phyloP scores from a whole-genome alignment of 768 basidiomycete species.

The Collybia sordida region DNA sequence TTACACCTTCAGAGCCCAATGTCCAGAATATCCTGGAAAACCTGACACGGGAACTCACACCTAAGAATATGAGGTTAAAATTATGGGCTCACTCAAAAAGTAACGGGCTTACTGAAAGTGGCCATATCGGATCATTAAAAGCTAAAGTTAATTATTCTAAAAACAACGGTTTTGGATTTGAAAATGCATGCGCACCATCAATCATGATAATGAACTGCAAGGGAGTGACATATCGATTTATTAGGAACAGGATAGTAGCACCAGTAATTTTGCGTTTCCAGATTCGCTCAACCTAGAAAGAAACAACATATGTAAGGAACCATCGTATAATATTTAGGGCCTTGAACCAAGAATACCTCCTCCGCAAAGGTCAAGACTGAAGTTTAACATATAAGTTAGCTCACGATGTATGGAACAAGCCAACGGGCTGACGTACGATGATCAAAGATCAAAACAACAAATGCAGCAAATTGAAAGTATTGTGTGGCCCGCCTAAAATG shows the following conservation, averaged over 20 bases:
- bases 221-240: conserved; percentile 28
- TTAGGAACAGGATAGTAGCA: conserved; percentile 9
- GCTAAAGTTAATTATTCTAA: conserved; percentile 10
- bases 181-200: conserved; percentile 13
- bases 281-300: conserved; percentile 23
- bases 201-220: conserved; percentile 24
- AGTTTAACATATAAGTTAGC: background rate
- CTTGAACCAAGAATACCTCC: conserved; percentile 5
- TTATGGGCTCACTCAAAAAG: background rate
- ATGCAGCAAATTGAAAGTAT: conserved; percentile 7
- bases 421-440: conserved; percentile 8
- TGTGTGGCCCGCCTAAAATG: conserved; percentile 5
- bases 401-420: background rate
- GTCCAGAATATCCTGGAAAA: background rate
- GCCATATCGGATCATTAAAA: conserved; percentile 24
- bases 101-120: conserved; percentile 9
- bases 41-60: background rate
- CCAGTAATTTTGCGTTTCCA: conserved; percentile 24
- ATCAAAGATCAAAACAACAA: conserved; percentile 15
- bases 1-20: conserved; percentile 14
- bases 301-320: background rate
- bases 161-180: background rate
- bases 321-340: background rate
- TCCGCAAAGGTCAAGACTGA: conserved; percentile 6
- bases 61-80: background rate